Conservation (phyloP, 2,329 filamentous ascomycete genomes). For the Zymoseptoria tritici region DNA sequence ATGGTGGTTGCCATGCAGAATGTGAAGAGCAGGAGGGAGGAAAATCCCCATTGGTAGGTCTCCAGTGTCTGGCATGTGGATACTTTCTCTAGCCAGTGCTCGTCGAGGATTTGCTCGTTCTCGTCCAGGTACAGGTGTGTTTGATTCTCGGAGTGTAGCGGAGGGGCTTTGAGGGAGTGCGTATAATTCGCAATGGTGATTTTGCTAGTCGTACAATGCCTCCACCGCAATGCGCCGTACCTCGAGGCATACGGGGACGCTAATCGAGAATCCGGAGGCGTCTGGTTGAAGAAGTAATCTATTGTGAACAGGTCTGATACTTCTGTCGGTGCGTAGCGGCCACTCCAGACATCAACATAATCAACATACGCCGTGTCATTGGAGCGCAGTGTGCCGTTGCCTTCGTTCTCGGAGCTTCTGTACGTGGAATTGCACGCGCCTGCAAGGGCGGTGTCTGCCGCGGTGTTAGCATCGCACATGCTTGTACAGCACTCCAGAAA, state of each 20-base stretch:
- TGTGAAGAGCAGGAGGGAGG: conserved; percentile 10
- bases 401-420: not conserved
- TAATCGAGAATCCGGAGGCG: not conserved
- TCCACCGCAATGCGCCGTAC: no score
- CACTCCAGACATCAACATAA: not conserved
- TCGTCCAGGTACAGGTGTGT: not conserved
- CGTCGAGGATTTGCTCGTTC: not conserved
- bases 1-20: conserved; percentile 10
- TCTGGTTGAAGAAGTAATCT: not conserved
- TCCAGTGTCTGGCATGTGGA: conserved; percentile 4
- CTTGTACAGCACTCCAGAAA: not conserved
- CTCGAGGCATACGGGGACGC: not conserved
- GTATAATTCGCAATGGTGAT: conserved; percentile 2
- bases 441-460: not conserved
- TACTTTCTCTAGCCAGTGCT: not conserved
- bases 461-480: not conserved
- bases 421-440: not conserved
- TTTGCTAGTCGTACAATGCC: conserved; percentile 2
- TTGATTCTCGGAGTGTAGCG: not conserved
- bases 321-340: not conserved
- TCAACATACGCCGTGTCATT: not conserved
- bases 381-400: not conserved
- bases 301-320: not conserved
- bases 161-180: not conserved
- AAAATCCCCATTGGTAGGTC: conserved; percentile 12